These are phyloP conservation scores for Ogataea neopini DNA, from an alignment of 805 yeast species.

Conservation along the genomic window DNA sequence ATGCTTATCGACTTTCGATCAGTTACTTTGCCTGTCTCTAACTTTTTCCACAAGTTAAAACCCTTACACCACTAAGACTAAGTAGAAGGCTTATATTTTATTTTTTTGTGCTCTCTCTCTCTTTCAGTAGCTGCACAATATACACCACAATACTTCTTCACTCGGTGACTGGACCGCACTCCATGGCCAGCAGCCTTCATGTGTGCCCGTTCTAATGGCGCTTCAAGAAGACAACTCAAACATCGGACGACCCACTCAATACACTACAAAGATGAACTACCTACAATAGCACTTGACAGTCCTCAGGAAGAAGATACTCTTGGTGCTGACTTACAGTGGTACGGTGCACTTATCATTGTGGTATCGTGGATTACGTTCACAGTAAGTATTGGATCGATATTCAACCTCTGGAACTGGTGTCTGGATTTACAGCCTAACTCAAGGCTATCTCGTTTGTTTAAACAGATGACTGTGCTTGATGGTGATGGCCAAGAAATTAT, in stretches of 20 bases:
- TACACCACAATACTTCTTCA: not conserved
- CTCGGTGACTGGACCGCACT: not conserved
- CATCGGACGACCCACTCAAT: slow-evolving; percentile 30
- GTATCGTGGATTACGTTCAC: slow-evolving; percentile 31
- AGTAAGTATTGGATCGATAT: slow-evolving; percentile 31
- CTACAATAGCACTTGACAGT: slow-evolving; percentile 2
- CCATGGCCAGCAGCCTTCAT: slow-evolving; percentile 3
- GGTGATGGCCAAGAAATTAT: slow-evolving; percentile 22
- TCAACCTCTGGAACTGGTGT: slow-evolving; percentile 35
- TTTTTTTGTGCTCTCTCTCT: not conserved
- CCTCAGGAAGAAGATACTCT: slow-evolving; percentile 3
- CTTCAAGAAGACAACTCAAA: slow-evolving; percentile 10
- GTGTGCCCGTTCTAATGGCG: slow-evolving; percentile 7
- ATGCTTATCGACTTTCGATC: too few species aligned
- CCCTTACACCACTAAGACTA: not conserved
- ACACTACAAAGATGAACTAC: slow-evolving; percentile 20
- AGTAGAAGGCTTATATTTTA: not conserved
- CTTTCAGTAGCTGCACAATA: not conserved
- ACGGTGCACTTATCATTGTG: slow-evolving; percentile 31
- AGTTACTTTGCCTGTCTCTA: too few species aligned
- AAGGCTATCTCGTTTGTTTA: slow-evolving; percentile 7
- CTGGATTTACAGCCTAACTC: slow-evolving; percentile 13
- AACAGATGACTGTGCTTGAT: slow-evolving; percentile 14
- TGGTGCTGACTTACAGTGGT: slow-evolving; percentile 17
- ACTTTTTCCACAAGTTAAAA: too few species aligned